These are phyloP conservation scores for Aegilops speltoides DNA, from an alignment of 176 grass and related monocot genomes.

Conservation along the genomic window DNA sequence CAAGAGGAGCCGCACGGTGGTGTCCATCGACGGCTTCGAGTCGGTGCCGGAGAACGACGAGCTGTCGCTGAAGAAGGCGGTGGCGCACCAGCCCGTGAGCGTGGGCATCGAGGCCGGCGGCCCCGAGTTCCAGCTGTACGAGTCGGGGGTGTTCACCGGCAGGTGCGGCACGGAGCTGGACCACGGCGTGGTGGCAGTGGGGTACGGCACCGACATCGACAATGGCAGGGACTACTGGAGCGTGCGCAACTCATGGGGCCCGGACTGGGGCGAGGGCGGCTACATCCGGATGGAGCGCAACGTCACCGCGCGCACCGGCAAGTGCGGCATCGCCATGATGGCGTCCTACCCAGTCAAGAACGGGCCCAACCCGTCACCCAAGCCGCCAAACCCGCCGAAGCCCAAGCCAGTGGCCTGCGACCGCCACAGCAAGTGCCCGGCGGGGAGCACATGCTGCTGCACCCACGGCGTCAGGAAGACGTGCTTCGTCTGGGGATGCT, in stretches of 20 bases:
- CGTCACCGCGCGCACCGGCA: constrained; percentile 34
- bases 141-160: neutral
- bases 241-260: neutral
- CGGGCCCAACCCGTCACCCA: constrained; percentile 43
- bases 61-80: neutral
- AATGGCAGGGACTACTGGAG: neutral
- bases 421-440: neutral
- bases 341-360: constrained; percentile 66
- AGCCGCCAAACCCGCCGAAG: neutral
- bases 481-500: neutral
- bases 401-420: neutral
- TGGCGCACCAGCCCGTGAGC: neutral
- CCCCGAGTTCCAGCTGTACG: neutral
- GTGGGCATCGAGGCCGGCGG: neutral
- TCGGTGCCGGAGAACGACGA: neutral
- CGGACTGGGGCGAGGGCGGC: constrained; percentile 12
- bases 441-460: neutral
- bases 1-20: neutral
- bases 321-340: constrained; percentile 72
- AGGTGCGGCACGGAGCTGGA: neutral
- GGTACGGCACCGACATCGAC: neutral
- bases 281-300: constrained; percentile 15
- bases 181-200: neutral
- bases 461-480: neutral
- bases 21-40: neutral